Conservation (phyloP, 345 rosid species). For the Sisymbrium irio region DNA sequence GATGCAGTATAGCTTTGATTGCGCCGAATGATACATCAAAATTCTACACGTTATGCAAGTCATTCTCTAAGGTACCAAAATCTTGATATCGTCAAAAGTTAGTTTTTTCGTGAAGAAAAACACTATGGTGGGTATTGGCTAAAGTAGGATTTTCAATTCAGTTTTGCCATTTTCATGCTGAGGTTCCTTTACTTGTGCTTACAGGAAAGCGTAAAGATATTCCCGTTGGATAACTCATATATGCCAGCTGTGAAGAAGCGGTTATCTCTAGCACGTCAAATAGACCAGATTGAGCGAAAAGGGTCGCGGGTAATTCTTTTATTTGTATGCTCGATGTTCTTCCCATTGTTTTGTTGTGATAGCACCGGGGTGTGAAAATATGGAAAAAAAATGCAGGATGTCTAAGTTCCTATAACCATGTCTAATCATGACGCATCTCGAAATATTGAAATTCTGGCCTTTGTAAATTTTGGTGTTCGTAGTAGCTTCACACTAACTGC, state of each 20-base stretch:
- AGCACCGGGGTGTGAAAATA: background rate
- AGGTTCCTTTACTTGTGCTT: conserved; percentile 24
- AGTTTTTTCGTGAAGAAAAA: background rate
- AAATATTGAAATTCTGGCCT: background rate
- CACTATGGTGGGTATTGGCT: background rate
- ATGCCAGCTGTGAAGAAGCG: conserved; percentile 84
- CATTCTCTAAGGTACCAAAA: conserved; percentile 71
- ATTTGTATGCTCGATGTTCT: background rate
- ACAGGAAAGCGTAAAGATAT: conserved; percentile 77
- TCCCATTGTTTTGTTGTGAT: background rate
- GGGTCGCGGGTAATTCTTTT: conserved; percentile 66
- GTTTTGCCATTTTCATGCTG: conserved; percentile 22
- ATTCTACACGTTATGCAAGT: conserved; percentile 82
- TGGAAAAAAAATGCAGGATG: background rate
- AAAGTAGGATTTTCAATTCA: background rate
- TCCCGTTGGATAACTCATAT: conserved; percentile 85
- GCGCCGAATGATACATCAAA: conserved; percentile 76
- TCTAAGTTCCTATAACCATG: background rate
- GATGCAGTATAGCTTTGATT: conserved; percentile 89
- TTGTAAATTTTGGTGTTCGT: background rate
- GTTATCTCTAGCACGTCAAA: conserved; percentile 88
- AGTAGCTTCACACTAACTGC: background rate
- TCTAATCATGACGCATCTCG: background rate
- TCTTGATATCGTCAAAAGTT: conserved; percentile 4
- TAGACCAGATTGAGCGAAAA: conserved; percentile 69